Percentiles rank a stretch among this genome's conserved stretches.
Evolutionary conservation across 2,329 filamentous ascomycete genomes (phyloP).

Genomic region (Exserohilum turcica): DNA sequence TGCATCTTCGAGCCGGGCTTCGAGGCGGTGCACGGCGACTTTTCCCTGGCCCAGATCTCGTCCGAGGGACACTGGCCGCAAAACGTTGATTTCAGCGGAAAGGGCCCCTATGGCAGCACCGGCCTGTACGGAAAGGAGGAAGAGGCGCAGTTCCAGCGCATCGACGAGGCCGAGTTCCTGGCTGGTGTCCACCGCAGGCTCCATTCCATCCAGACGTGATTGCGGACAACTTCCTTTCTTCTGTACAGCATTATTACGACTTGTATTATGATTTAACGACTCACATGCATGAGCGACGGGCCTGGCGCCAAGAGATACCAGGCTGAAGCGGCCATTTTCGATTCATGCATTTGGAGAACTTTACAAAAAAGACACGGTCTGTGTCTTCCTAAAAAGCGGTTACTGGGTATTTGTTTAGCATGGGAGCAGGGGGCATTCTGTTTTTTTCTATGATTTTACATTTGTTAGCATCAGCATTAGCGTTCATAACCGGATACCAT

Average conservation of each 20-base stretch:
- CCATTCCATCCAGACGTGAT: slow-evolving; percentile 47
- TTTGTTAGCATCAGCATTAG: slow-evolving; percentile 22
- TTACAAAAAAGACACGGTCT: slow-evolving; percentile 10
- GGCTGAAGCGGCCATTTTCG: slow-evolving; percentile 33
- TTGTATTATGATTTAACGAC: slow-evolving; percentile 35
- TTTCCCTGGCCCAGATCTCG: slow-evolving; percentile 51
- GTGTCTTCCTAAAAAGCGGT: slow-evolving; percentile 15
- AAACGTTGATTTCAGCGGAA: slow-evolving; percentile 46
- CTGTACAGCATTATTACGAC: slow-evolving; percentile 26
- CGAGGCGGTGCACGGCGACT: slow-evolving; percentile 55
- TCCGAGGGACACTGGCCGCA: slow-evolving; percentile 51
- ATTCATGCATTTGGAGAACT: slow-evolving; percentile 26
- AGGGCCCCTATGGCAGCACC: slow-evolving; percentile 57
- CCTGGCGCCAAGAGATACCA: slow-evolving; percentile 42
- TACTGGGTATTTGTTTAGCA: slow-evolving; percentile 16
- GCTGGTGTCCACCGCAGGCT: slow-evolving; percentile 43
- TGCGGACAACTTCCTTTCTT: slow-evolving; percentile 25
- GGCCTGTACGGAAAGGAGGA: slow-evolving; percentile 57
- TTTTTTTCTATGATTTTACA: slow-evolving; percentile 5
- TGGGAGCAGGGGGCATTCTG: slow-evolving; percentile 16
- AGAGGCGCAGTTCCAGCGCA: slow-evolving; percentile 49
- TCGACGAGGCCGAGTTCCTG: slow-evolving; percentile 49
- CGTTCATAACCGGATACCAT: slow-evolving; percentile 17
- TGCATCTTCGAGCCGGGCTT: slow-evolving; percentile 58
- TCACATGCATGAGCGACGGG: slow-evolving; percentile 37